Conservation (phyloP, 2,329 filamentous ascomycete genomes). For the Zymoseptoria pseudotritici region DNA sequence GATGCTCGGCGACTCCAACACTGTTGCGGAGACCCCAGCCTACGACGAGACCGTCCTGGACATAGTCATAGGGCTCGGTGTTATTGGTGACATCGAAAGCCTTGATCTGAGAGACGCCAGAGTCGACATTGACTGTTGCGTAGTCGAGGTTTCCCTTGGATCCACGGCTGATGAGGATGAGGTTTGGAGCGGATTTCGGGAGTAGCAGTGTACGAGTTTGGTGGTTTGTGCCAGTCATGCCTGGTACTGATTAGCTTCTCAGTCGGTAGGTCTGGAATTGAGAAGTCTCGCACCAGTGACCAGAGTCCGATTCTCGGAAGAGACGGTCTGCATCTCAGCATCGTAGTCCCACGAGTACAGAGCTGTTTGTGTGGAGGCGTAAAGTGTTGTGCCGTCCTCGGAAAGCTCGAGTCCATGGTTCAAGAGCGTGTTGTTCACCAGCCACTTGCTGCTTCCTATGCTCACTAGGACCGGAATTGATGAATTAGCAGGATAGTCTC, state of each 20-base stretch:
- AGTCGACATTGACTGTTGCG: conserved; percentile 42
- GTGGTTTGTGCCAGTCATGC: conserved; percentile 40
- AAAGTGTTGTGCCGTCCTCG: conserved; percentile 42
- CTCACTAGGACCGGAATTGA: conserved; percentile 12
- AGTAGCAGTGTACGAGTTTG: conserved; percentile 60
- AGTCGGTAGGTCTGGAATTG: neutral
- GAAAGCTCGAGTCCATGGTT: conserved; percentile 48
- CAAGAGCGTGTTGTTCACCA: conserved; percentile 24
- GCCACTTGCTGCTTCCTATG: conserved; percentile 11
- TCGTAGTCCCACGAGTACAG: conserved; percentile 59
- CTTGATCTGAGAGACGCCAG: conserved; percentile 61
- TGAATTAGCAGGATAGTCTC: neutral
- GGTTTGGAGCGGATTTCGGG: conserved; percentile 47
- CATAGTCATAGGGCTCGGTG: conserved; percentile 38
- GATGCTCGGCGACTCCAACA: conserved; percentile 60
- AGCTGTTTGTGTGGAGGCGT: conserved; percentile 49
- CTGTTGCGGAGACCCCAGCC: conserved; percentile 68
- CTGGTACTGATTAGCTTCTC: neutral
- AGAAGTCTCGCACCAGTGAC: conserved; percentile 41
- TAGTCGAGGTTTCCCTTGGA: conserved; percentile 56
- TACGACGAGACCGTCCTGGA: conserved; percentile 44
- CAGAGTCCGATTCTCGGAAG: conserved; percentile 45
- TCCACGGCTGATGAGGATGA: conserved; percentile 59
- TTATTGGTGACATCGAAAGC: conserved; percentile 47
- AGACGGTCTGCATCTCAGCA: conserved; percentile 27